phyloP scores from a whole-genome alignment of 2,329 filamentous ascomycete species.

The Curvularia lunata region DNA sequence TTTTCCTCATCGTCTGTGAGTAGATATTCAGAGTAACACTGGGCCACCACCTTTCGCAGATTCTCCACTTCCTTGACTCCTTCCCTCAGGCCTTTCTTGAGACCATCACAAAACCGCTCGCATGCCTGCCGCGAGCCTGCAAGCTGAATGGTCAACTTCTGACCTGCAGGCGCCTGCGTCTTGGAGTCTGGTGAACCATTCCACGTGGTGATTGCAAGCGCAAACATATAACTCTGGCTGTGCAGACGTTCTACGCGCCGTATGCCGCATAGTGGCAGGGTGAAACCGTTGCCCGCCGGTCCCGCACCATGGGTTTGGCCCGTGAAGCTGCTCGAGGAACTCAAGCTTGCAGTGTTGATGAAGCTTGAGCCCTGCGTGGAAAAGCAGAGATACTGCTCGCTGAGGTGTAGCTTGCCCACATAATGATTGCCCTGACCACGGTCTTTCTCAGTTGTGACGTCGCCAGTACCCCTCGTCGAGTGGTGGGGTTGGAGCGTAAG shows the following conservation, averaged over 20 bases:
- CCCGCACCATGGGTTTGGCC: conserved; percentile 93
- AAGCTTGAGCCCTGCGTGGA: conserved; percentile 93
- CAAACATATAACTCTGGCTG: conserved; percentile 90
- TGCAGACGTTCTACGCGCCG: conserved; percentile 90
- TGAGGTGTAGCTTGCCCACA: conserved; percentile 89
- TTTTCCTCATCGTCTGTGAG: conserved; percentile 56
- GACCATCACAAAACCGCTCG: conserved; percentile 92
- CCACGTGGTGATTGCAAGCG: conserved; percentile 93
- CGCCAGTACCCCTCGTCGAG: conserved; percentile 53
- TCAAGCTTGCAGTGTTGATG: conserved; percentile 76
- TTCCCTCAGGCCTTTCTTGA: conserved; percentile 87
- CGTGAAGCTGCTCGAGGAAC: conserved; percentile 82
- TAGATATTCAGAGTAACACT: conserved; percentile 78
- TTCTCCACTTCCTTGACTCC: conserved; percentile 88
- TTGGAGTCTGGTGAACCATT: conserved; percentile 65
- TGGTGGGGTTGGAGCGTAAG: conserved; percentile 79
- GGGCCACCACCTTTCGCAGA: conserved; percentile 76
- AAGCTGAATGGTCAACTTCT: conserved; percentile 90
- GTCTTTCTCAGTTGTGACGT: conserved; percentile 63
- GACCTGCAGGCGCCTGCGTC: conserved; percentile 62
- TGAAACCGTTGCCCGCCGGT: conserved; percentile 94
- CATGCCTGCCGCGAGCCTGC: conserved; percentile 87
- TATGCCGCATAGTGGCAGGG: conserved; percentile 88
- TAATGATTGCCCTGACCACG: conserved; percentile 82
- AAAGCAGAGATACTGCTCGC: conserved; percentile 95